phyloP scores from a whole-genome alignment of 306 rosid species.

The Acacia acuminata region DNA sequence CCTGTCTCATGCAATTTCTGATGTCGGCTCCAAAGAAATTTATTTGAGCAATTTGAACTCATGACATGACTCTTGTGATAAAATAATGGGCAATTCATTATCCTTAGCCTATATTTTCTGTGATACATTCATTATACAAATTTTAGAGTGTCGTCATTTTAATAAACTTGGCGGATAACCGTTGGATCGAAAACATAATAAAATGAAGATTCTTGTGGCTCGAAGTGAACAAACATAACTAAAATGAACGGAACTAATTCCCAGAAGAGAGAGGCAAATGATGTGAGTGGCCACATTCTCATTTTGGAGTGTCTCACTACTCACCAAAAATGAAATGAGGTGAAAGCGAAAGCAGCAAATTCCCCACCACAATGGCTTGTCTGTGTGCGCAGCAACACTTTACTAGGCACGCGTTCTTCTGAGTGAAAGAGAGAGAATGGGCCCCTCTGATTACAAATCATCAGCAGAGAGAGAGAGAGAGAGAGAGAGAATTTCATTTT shows the following conservation, averaged over 20 bases:
- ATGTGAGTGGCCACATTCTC: neutral
- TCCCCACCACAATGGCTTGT: neutral
- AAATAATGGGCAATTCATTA: neutral
- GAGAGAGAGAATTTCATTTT: neutral
- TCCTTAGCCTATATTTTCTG: neutral
- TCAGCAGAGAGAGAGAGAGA: slow-evolving; percentile 5
- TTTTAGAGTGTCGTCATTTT: neutral
- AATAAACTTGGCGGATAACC: neutral
- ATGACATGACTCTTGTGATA: neutral
- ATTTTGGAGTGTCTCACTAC: neutral
- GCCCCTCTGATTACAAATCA: neutral
- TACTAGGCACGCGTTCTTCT: slow-evolving; percentile 5
- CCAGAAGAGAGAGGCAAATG: neutral
- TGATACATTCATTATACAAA: neutral
- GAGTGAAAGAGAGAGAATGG: neutral
- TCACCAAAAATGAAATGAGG: neutral
- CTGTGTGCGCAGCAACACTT: neutral
- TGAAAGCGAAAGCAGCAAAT: neutral
- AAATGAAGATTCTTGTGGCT: neutral
- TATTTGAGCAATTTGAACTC: neutral
- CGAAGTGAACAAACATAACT: neutral
- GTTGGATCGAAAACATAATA: neutral
- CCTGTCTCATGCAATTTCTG: neutral
- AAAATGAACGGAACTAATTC: neutral
- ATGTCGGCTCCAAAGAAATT: neutral